Conservation (phyloP, 139 green algal genomes). For the Tetradesmus obliquus region DNA sequence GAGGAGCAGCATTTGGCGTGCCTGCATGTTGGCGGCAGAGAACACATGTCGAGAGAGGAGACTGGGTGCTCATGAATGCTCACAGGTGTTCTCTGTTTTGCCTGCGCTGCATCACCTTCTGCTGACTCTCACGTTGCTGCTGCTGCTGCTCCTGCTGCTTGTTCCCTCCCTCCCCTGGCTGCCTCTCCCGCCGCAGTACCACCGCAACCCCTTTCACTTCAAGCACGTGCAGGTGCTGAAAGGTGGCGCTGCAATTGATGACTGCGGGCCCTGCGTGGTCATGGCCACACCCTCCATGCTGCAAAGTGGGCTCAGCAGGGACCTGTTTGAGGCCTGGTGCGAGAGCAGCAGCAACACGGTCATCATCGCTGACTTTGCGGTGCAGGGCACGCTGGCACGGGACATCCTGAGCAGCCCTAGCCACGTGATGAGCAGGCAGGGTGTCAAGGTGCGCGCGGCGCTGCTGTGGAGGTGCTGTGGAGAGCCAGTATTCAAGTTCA, state of each 20-base stretch:
- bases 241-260: constrained; percentile 77
- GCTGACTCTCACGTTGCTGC: not conserved
- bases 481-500: no score
- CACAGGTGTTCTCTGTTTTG: not conserved
- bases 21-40: not conserved
- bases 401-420: constrained; percentile 91
- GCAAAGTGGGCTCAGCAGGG: constrained; percentile 80
- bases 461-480: no score
- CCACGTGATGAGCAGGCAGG: constrained; percentile 76
- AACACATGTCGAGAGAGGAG: not conserved
- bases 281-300: constrained; percentile 97
- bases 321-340: constrained; percentile 98
- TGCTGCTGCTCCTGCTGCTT: not conserved
- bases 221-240: constrained; percentile 90
- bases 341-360: constrained; percentile 89
- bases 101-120: not conserved
- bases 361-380: constrained; percentile 97
- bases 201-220: constrained; percentile 97
- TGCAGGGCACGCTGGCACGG: constrained; percentile 96
- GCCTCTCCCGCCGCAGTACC: constrained; percentile 30
- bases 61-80: not conserved
- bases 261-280: constrained; percentile 93
- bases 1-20: not conserved
- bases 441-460: constrained; percentile 68
- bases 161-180: not conserved